These are phyloP conservation scores for Raddia guianensis DNA, from an alignment of 176 grass and related monocot species.

Conservation along the genomic window DNA sequence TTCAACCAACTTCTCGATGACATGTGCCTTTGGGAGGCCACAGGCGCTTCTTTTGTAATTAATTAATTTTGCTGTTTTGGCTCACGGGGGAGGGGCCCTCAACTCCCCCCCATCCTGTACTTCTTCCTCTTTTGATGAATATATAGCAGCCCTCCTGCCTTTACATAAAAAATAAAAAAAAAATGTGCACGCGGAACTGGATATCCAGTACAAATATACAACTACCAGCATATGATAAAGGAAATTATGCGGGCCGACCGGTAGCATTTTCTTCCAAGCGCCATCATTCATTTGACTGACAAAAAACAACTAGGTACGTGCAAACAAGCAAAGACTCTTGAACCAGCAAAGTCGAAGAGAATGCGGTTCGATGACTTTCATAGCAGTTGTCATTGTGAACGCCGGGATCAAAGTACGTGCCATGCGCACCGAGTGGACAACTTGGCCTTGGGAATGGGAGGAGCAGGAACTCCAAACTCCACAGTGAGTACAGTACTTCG, in stretches of 20 bases:
- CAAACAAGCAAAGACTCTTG: neutral
- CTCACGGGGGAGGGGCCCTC: too few species aligned
- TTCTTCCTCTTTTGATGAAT: too few species aligned
- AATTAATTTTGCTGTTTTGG: too few species aligned
- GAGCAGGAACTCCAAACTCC: neutral
- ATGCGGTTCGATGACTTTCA: neutral
- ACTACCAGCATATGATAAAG: neutral
- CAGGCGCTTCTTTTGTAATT: too few species aligned
- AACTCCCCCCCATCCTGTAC: too few species aligned
- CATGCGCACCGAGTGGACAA: neutral
- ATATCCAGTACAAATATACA: too few species aligned
- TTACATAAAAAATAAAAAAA: too few species aligned
- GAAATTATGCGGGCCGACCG: neutral
- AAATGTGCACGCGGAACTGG: too few species aligned
- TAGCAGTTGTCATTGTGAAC: neutral
- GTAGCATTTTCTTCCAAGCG: neutral
- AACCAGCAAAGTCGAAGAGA: neutral
- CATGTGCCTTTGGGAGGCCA: too few species aligned
- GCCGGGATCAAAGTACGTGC: neutral
- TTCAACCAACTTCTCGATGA: too few species aligned
- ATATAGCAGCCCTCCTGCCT: too few species aligned
- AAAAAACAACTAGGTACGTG: neutral
- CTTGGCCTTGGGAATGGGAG: neutral
- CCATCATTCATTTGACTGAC: neutral
- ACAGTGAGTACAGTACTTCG: neutral